A percentile compares a stretch with the other conserved stretches of the same genome.
phyloP scores from a whole-genome alignment of 2,329 filamentous ascomycete species.

The Triangularia setosa region DNA sequence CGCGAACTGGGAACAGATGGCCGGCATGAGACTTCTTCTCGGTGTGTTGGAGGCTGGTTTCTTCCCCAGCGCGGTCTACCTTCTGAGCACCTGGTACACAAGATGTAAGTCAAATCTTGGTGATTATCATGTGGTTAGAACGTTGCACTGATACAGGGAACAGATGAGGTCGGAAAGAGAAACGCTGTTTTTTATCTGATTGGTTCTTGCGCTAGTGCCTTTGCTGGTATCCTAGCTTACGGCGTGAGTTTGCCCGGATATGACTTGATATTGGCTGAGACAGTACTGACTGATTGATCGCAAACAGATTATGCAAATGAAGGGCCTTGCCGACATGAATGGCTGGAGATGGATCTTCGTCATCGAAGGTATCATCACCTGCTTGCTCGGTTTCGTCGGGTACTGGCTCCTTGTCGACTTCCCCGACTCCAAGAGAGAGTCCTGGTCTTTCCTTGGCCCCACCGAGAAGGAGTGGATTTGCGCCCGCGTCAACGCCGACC shows the following conservation, averaged over 20 bases:
- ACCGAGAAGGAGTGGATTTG: conserved; percentile 52
- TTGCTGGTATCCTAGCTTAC: conserved; percentile 66
- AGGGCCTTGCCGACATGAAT: conserved; percentile 48
- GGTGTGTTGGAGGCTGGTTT: conserved; percentile 65
- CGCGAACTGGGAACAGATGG: conserved; percentile 47
- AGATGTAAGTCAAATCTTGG: conserved; percentile 46
- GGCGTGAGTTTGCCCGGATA: conserved; percentile 39
- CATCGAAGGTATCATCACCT: conserved; percentile 52
- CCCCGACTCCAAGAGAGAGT: conserved; percentile 51
- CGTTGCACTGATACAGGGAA: not conserved
- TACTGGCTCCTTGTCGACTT: conserved; percentile 63
- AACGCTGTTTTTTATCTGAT: conserved; percentile 68
- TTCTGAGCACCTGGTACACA: conserved; percentile 72
- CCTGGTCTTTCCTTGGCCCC: conserved; percentile 50
- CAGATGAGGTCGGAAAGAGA: conserved; percentile 65
- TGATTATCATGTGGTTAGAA: not conserved
- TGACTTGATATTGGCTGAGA: conserved; percentile 20
- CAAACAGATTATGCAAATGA: conserved; percentile 54
- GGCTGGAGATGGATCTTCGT: conserved; percentile 69
- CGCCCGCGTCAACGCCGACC: conserved; percentile 52
- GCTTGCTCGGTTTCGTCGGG: conserved; percentile 43
- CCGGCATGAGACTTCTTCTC: conserved; percentile 54
- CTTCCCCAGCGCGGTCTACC: conserved; percentile 67
- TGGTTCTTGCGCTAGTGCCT: conserved; percentile 62
- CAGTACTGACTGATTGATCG: not conserved